Evolutionary conservation across 1,139 yeast species (phyloP), one percentile per base, ranked within the genome.

Genomic region (Geotrichum aggregatum): DNA sequence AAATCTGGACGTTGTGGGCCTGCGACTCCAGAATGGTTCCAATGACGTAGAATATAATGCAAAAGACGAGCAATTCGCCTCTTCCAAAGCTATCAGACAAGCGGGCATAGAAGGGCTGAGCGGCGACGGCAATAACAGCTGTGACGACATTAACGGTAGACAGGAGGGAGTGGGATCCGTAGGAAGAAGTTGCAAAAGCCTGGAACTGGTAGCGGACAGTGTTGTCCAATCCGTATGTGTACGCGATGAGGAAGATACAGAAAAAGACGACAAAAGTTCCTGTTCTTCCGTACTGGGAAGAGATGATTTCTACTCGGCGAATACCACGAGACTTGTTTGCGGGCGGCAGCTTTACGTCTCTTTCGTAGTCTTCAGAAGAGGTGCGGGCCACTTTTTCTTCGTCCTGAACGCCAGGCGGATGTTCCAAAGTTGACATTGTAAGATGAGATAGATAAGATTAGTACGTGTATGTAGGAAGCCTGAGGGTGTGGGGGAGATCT

Each of bases 1-100:
- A 84, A 36, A 82, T 71, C 56, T 80, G 77, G 34, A 85, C 80
- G 60, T 81, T 80, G 56, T 74, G 75, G 4, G 91, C 82, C 61
- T 81, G 85, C 1, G 85, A 80, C 69, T 83, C 83, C 58, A 84
- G 77, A 48, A 86, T 76, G 6, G 89, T 84, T 33, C 94, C 94
- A 45, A 85, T 73, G 16, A 76, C 76, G 62, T 84, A 84, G 58
- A 85, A 77, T 6, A 84, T 59, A 24, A 84, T 71, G 0, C 86
- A 73, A 8, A 80, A 67, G 28, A 78, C 46, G 46, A 82, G 69
- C 54, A 84, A 67, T 58, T 80, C 81, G 44, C 82, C 66, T 62
- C 94, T 78, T 36, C 92, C 92, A 64, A 83, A 83, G 21, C 79
- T 75, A 67, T 85, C 91, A 2, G 87, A 77, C 41, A 84, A 70